Base-by-base conservation (phyloP, 306 rosid genomes). In the Lithocarpus polystachyus region DNA sequence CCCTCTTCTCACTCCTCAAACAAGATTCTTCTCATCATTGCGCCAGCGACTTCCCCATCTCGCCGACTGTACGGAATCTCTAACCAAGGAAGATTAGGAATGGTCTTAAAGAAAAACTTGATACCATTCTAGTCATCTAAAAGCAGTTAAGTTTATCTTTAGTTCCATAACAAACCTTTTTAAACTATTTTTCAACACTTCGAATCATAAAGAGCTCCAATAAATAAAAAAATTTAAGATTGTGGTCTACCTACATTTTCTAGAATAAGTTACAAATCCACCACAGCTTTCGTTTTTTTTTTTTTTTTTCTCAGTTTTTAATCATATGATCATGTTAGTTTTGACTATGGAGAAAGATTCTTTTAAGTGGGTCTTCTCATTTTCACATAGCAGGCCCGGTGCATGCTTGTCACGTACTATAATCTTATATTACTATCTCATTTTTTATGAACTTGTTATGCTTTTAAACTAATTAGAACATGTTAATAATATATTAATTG, bases 351-450 rank as follows among this genome's bases (percentile, higher is more conserved):
- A 35, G 54, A 26, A 69, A 79, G 82, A 56, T 68, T 77, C 84
- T 76, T 77, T 75, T 62, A 45, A 31, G 89, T 81, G 86, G 90
- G 86, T 77, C 85, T 78, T 74, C 74, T 54, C 52, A 77, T 51
- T 78, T 23, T 69, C 57, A 64, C 74, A 45, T 37, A 28, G 69
- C 61, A 69, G 69, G 69, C 81, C 86, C 52, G 51, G 64, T 87
- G 80, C 85, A 89, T 88, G 93, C 87, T 83, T 81, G 2, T 73
- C 90, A 83, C 90, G 90, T 85, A 83, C 77, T 84, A 40, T 40
- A 71, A 65, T 71, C 79, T 68, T 71, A 87, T 55, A 78, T 69
- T 43, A 67, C 40, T 68, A 56, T 72, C 74, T 77, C 20, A 14
- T 1, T 28, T 62, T 62, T 62, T 62, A 62, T 23, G 31, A 48